Base-by-base conservation (phyloP, 2,329 filamentous ascomycete genomes). In the Zasmidium cellare region DNA sequence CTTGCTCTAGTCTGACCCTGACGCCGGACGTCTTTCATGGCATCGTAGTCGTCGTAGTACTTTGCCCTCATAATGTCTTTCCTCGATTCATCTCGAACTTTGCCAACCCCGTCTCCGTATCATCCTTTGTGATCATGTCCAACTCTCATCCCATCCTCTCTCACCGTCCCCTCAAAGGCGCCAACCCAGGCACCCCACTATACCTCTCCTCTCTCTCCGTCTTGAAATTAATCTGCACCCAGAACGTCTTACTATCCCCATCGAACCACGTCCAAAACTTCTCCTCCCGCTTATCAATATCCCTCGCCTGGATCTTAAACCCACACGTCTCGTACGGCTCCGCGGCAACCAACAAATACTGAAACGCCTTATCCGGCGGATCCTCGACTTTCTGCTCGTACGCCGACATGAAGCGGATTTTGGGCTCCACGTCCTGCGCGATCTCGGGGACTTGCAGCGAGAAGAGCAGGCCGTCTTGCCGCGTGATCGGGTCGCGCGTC, bases 321-420 rank as follows among this genome's bases (percentile, higher is more conserved):
- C 86, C 91, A 74, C 93, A 96, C 1, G 92, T 97, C 84, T 99
- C 93, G 78, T 99, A 99, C 11, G 94, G 94, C 79, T 99, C 94
- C 11, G 93, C 94, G 0, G 94, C 93, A 11, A 99, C 90, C 52
- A 97, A 82, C 66, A 99, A 81, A 74, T 97, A 99, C 82, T 99
- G 94, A 72, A 88, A 97, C 67, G 87, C 88, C 78, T 94, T 92
- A 75, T 99, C 93, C 11, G 92, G 91, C 60, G 85, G 86, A 65
- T 97, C 91, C 76, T 99, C 94, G 53, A 97, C 82, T 75, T 90
- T 92, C 83, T 99, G 94, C 76, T 96, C 91, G 74, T 92, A 99
- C 14, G 94, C 93, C 74, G 91, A 96, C 92, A 97, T 97, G 76
- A 99, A 96, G 64, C 96, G 87, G 72, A 96, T 91, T 66, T 91